A percentile compares a stretch with the other conserved stretches of the same genome.
Conservation (phyloP, 805 yeast genomes). For the Sugiyamaella mastotermitis region DNA sequence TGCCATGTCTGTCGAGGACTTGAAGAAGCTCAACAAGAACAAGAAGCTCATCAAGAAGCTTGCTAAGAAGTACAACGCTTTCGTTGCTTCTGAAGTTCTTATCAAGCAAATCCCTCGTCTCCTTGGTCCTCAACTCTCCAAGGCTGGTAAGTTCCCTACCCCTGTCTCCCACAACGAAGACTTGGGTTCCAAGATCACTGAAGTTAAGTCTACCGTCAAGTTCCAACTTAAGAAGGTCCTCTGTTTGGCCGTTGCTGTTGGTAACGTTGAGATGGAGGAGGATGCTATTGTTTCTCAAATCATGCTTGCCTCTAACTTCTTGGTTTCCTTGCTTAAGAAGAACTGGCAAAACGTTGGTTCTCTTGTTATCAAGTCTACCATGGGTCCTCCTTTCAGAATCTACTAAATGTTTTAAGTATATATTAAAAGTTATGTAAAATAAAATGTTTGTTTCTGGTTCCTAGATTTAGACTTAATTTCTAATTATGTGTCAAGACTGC, state of each 20-base stretch:
- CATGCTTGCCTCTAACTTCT: conserved; percentile 98
- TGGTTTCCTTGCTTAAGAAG: conserved; percentile 98
- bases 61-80: conserved; percentile 99
- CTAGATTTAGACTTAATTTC: too few relatives aligned
- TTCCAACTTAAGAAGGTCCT: conserved; percentile 99
- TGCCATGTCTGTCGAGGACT: conserved; percentile 99
- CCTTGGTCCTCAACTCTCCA: conserved; percentile 99
- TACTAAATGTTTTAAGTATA: conserved; percentile 50
- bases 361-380: conserved; percentile 95
- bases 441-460: too few relatives aligned
- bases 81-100: conserved; percentile 98
- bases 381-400: conserved; percentile 99
- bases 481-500: too few relatives aligned
- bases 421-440: too few relatives aligned
- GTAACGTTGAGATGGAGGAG: conserved; percentile 99
- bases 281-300: conserved; percentile 94
- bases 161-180: conserved; percentile 99
- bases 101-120: conserved; percentile 99
- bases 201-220: conserved; percentile 98
- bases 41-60: conserved; percentile 99
- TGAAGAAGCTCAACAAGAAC: conserved; percentile 99
- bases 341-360: conserved; percentile 99
- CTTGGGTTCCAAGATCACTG: conserved; percentile 90
- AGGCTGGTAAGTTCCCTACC: conserved; percentile 99
- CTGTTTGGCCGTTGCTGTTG: conserved; percentile 99